Conservation (phyloP, 2,329 filamentous ascomycete genomes). For the Ophiostoma tasmaniense region DNA sequence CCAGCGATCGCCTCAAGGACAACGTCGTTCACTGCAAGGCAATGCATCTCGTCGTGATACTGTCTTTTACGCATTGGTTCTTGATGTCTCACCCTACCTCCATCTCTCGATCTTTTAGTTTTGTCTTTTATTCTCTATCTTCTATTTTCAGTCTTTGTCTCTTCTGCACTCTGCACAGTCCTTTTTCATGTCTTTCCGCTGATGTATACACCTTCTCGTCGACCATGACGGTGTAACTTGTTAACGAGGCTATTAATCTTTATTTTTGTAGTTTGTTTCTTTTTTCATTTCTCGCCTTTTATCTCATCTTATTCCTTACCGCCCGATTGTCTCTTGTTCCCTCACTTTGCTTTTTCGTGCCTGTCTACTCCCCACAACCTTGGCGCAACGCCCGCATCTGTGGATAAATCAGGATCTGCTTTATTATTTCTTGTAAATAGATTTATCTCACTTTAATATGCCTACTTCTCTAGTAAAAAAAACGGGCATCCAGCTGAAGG, state of each 20-base stretch:
- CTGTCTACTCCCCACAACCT: conserved; percentile 3
- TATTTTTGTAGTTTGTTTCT: not conserved
- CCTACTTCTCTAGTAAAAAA: not conserved
- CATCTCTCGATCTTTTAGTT: no score
- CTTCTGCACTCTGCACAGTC: not conserved
- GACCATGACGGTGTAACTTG: not conserved
- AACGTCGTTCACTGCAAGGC: not conserved
- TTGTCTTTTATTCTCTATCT: no score
- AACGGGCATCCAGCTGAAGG: not conserved
- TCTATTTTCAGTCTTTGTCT: not conserved
- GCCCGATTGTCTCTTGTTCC: not conserved
- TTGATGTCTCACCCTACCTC: not conserved
- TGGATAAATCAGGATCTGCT: not conserved
- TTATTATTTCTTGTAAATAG: not conserved
- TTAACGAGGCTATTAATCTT: not conserved
- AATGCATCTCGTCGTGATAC: not conserved
- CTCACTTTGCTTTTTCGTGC: not conserved
- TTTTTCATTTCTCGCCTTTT: not conserved
- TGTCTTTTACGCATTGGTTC: not conserved
- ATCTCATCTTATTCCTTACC: not conserved
- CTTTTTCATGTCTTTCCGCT: not conserved
- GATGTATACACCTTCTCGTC: not conserved
- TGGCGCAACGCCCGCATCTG: not conserved
- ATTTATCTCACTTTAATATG: not conserved
- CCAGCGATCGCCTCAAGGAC: not conserved